Percentiles rank a stretch among this genome's conserved stretches.
Evolutionary conservation across 2,329 filamentous ascomycete genomes (phyloP).

Genomic region (Alternaria longipes): DNA sequence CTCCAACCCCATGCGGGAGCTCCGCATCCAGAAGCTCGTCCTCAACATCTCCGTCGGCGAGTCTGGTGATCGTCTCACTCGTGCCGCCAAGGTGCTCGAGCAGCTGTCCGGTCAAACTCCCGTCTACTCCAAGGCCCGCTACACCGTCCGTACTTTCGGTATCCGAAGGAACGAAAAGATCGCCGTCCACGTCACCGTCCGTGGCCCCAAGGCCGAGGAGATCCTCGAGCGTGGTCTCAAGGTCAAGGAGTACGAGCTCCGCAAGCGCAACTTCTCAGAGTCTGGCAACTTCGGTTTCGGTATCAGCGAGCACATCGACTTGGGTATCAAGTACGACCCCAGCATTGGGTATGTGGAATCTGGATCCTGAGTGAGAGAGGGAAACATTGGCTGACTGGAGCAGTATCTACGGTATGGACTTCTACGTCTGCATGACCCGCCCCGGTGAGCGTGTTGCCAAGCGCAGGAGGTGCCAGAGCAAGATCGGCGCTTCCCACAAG

Average conservation of each 20-base stretch:
- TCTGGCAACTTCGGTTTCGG: conserved; percentile 97
- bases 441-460: conserved; percentile 97
- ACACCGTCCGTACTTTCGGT: conserved; percentile 99
- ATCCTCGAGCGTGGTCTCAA: conserved; percentile 99
- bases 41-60: conserved; percentile 99
- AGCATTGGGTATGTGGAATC: conserved; percentile 49
- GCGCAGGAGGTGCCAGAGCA: conserved; percentile 88
- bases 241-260: conserved; percentile 99
- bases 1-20: conserved; percentile 99
- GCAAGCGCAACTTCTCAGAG: conserved; percentile 99
- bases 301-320: conserved; percentile 99
- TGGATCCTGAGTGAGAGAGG: not conserved
- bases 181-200: conserved; percentile 98
- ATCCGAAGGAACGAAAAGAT: conserved; percentile 99
- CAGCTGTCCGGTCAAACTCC: conserved; percentile 99
- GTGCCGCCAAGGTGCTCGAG: conserved; percentile 99
- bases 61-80: conserved; percentile 99
- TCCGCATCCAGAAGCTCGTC: conserved; percentile 99
- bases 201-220: conserved; percentile 98
- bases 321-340: conserved; percentile 83
- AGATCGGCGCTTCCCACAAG: conserved; percentile 86
- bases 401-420: conserved; percentile 82
- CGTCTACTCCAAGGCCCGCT: conserved; percentile 99
- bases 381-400: conserved; percentile 33
- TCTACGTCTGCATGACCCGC: conserved; percentile 99